phyloP scores from a whole-genome alignment of 805 yeast genomes.

The Metschnikowia proteae region DNA sequence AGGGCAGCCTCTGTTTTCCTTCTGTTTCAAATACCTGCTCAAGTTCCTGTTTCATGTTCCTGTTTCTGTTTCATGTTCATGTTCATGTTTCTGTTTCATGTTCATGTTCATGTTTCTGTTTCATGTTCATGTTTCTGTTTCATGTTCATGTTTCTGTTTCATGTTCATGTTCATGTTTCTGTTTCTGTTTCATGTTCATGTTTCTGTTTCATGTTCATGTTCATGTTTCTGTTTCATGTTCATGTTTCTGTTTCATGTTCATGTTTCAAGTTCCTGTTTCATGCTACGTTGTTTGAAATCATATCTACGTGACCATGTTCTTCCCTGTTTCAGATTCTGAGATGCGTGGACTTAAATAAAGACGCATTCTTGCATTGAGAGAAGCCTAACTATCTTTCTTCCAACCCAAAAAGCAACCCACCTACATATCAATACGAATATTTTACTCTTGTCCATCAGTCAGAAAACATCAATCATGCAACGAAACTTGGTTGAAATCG shows the following conservation, averaged over 20 bases:
- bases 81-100: background rate
- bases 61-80: background rate
- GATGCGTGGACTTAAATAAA: background rate
- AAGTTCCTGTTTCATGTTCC: background rate
- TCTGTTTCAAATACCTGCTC: background rate
- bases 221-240: background rate
- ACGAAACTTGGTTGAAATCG: constrained; percentile 1
- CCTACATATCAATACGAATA: background rate
- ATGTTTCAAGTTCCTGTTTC: background rate
- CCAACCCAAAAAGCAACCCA: background rate
- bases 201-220: background rate
- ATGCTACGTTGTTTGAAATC: background rate
- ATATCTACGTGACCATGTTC: background rate
- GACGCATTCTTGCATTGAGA: constrained; percentile 1
- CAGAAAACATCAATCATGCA: background rate
- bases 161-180: background rate
- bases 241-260: background rate
- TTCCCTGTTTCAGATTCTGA: background rate
- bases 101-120: background rate
- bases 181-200: background rate
- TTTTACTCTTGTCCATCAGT: background rate
- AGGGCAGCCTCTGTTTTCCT: background rate
- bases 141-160: background rate
- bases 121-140: background rate
- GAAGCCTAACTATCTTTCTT: background rate